phyloP scores from a whole-genome alignment of 1,284 basidiomycete species.

The Trametes pubescens region DNA sequence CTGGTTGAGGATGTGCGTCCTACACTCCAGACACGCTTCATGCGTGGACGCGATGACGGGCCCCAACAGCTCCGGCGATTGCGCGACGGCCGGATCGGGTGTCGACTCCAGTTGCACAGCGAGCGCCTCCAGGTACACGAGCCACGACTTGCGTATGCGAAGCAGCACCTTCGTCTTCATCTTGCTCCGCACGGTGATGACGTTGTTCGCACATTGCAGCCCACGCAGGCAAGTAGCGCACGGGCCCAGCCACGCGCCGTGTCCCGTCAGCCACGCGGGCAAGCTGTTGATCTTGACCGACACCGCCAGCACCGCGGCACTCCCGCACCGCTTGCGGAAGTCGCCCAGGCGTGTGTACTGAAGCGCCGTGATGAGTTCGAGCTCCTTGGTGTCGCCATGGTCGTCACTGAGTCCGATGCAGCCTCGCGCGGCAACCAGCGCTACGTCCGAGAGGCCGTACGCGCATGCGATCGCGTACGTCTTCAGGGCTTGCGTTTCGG shows the following conservation, averaged over 20 bases:
- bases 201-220: not conserved
- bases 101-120: not conserved
- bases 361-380: slow-evolving; percentile 5
- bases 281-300: not conserved
- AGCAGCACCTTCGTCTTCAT: not conserved
- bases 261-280: not conserved
- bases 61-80: not conserved
- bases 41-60: not conserved
- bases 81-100: not conserved
- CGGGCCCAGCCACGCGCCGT: not conserved
- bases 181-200: not conserved
- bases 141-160: not conserved
- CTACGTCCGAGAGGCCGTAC: slow-evolving; percentile 13
- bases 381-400: not conserved
- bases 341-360: slow-evolving; percentile 13
- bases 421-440: slow-evolving; percentile 13
- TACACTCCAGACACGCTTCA: not conserved
- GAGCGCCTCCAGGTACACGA: not conserved
- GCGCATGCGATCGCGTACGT: slow-evolving; percentile 10
- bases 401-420: slow-evolving; percentile 3
- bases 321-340: slow-evolving; percentile 6
- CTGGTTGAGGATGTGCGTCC: not conserved
- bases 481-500: not conserved
- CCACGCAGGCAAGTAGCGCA: not conserved
- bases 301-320: not conserved